Percentiles rank a stretch among this genome's conserved stretches.
Evolutionary conservation across 2,329 filamentous ascomycete genomes (phyloP).

Genomic region (Epichloe festucae): DNA sequence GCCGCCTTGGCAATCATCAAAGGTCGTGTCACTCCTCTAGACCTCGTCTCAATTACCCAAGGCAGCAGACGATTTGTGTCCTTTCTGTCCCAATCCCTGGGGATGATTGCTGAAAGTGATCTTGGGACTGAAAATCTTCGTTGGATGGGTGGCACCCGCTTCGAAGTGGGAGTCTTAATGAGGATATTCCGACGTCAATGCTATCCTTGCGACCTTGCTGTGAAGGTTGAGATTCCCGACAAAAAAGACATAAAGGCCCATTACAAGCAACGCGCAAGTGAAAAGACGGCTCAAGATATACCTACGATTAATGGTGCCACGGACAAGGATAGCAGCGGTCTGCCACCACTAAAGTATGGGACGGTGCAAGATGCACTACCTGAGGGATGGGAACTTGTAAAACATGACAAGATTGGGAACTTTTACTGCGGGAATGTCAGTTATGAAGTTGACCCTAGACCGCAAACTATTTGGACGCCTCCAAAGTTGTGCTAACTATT

Average conservation of each 20-base stretch:
- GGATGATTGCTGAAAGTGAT: constrained; percentile 82
- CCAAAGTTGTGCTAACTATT: constrained; percentile 4
- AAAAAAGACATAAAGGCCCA: constrained; percentile 63
- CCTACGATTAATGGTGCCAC: background rate
- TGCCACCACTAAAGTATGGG: constrained; percentile 68
- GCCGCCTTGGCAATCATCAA: constrained; percentile 81
- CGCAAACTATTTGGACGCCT: background rate
- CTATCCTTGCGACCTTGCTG: constrained; percentile 80
- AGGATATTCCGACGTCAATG: constrained; percentile 62
- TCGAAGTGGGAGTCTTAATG: constrained; percentile 72
- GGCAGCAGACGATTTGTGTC: constrained; percentile 62
- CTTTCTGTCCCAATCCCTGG: constrained; percentile 82
- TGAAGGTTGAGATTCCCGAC: constrained; percentile 68
- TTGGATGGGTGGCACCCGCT: constrained; percentile 83
- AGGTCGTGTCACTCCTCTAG: constrained; percentile 69
- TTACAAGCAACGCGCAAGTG: constrained; percentile 43
- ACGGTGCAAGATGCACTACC: constrained; percentile 68
- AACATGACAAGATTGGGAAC: constrained; percentile 69
- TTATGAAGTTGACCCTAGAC: background rate
- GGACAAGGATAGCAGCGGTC: constrained; percentile 29
- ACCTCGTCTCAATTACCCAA: constrained; percentile 80
- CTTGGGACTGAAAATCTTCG: constrained; percentile 80
- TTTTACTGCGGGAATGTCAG: constrained; percentile 84
- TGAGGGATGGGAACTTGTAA: constrained; percentile 59
- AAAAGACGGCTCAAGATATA: constrained; percentile 8